Evolutionary conservation across 2,329 filamentous ascomycete species (phyloP).

Genomic region (Ophiostoma novo-ulmi): DNA sequence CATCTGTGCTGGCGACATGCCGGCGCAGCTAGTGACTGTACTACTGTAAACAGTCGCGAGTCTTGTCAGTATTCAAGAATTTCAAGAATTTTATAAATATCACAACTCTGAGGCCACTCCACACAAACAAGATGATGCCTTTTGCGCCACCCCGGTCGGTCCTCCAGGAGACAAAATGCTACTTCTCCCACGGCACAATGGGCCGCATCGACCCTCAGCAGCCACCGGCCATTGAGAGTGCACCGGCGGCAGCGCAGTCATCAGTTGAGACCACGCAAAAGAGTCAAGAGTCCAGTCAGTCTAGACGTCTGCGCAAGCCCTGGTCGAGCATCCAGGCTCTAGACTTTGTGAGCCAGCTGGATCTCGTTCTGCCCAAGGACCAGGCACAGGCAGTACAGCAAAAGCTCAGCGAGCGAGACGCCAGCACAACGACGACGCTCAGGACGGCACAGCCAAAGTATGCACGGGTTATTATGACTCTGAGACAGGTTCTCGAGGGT

Average conservation of each 20-base stretch:
- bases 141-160: conserved; percentile 40
- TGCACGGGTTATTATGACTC: conserved; percentile 64
- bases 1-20: not conserved
- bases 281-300: not conserved
- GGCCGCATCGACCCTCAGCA: conserved; percentile 66
- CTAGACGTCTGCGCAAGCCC: conserved; percentile 56
- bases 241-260: not conserved
- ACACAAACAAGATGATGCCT: conserved; percentile 41
- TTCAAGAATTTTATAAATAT: not conserved
- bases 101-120: not conserved
- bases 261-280: not conserved
- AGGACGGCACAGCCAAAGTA: conserved; percentile 45
- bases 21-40: not conserved
- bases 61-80: not conserved
- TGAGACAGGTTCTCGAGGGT: conserved; percentile 65
- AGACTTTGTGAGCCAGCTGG: conserved; percentile 54
- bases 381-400: conserved; percentile 50
- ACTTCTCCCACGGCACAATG: conserved; percentile 64
- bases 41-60: conserved; percentile 5
- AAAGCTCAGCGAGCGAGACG: conserved; percentile 41
- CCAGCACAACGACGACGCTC: not conserved
- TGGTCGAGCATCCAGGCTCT: conserved; percentile 64
- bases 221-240: conserved; percentile 49
- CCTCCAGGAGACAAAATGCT: conserved; percentile 62
- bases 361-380: conserved; percentile 67